phyloP scores from a whole-genome alignment of 202 grass and related monocot genomes.

The Zoysia matrella region DNA sequence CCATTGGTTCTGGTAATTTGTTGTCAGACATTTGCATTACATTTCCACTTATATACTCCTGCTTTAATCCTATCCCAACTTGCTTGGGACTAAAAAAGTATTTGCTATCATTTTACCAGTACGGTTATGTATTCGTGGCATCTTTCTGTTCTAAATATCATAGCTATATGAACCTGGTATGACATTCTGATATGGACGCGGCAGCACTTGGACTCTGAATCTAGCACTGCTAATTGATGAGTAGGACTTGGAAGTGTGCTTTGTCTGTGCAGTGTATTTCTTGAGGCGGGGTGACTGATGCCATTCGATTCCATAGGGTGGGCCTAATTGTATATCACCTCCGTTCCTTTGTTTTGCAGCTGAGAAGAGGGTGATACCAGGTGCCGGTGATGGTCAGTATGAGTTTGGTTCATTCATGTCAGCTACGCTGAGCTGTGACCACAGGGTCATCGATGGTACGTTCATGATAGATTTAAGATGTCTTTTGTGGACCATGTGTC shows the following conservation, averaged over 20 bases:
- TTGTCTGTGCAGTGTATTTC: not conserved
- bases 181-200: too few species aligned
- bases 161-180: not conserved
- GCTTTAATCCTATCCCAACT: not conserved
- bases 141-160: not conserved
- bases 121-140: not conserved
- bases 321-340: not conserved
- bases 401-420: conserved; percentile 95
- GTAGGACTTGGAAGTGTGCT: not conserved
- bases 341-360: conserved; percentile 51
- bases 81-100: not conserved
- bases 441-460: conserved; percentile 95
- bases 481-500: not conserved
- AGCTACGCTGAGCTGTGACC: conserved; percentile 91
- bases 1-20: conserved; percentile 88
- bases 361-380: conserved; percentile 93
- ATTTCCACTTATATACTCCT: not conserved
- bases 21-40: not conserved
- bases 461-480: not conserved
- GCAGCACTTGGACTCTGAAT: too few species aligned
- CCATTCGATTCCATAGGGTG: not conserved
- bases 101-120: not conserved
- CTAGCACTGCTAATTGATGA: not conserved
- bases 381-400: conserved; percentile 61
- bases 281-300: not conserved